These are phyloP conservation scores for Pleurotus djamor DNA, from an alignment of 768 basidiomycete species.

Conservation along the genomic window DNA sequence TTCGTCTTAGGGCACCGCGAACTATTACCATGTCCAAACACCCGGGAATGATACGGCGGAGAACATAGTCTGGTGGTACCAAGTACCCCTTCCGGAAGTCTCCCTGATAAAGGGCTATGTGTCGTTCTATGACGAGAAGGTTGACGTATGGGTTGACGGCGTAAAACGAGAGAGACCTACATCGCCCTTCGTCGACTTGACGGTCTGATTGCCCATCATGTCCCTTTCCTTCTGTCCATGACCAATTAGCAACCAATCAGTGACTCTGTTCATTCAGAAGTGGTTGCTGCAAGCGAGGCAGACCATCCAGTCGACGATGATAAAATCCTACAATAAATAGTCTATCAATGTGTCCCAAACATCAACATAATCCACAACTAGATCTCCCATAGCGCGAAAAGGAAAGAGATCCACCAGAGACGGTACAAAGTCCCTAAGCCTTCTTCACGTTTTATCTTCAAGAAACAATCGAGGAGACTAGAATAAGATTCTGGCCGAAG, in stretches of 20 bases:
- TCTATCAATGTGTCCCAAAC: too few relatives aligned
- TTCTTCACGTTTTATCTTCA: background rate
- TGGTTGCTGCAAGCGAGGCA: too few relatives aligned
- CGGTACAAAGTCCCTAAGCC: background rate
- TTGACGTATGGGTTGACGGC: constrained; percentile 64
- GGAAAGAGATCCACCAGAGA: background rate
- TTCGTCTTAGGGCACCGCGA: constrained; percentile 49
- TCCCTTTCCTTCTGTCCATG: too few relatives aligned
- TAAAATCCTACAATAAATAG: too few relatives aligned
- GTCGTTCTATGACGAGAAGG: constrained; percentile 67
- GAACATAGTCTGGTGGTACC: constrained; percentile 67
- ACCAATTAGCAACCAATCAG: too few relatives aligned
- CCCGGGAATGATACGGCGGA: constrained; percentile 37
- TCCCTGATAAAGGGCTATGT: constrained; percentile 47
- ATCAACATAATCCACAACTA: background rate
- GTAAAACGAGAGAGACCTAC: constrained; percentile 40
- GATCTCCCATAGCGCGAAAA: background rate
- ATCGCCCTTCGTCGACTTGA: background rate
- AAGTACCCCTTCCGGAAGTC: constrained; percentile 48
- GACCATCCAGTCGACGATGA: too few relatives aligned
- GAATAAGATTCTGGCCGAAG: background rate
- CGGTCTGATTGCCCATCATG: too few relatives aligned
- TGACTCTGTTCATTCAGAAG: too few relatives aligned
- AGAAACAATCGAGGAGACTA: background rate
- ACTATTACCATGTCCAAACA: constrained; percentile 51